Evolutionary conservation across 2,329 filamentous ascomycete species (phyloP).

Genomic region (Fusarium cicatricum): DNA sequence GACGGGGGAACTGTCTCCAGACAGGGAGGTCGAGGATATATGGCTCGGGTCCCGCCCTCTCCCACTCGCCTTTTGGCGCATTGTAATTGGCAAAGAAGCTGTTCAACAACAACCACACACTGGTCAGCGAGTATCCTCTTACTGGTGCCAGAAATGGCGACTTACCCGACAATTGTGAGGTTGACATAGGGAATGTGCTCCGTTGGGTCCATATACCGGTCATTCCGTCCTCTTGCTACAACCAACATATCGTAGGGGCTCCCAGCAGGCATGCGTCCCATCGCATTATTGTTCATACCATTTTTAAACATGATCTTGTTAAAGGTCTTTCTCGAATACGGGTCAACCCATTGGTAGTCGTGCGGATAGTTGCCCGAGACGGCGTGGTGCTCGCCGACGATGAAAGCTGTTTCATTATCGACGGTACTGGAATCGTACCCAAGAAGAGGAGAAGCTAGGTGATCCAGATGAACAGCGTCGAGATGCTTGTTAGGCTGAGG

Average conservation of each 20-base stretch:
- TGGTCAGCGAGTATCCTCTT: too few relatives aligned
- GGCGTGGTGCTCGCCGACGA: constrained; percentile 15
- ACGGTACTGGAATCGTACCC: not conserved
- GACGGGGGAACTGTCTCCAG: constrained; percentile 22
- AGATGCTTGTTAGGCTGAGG: not conserved
- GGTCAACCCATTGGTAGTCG: constrained; percentile 17
- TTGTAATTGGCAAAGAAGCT: constrained; percentile 18
- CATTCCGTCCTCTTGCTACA: constrained; percentile 7
- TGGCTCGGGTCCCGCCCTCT: constrained; percentile 13
- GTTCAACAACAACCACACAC: too few relatives aligned
- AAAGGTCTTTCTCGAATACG: constrained; percentile 7
- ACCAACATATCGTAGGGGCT: constrained; percentile 19
- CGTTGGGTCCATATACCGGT: constrained; percentile 4
- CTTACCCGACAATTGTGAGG: constrained; percentile 17
- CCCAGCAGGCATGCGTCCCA: constrained; percentile 19
- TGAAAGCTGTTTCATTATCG: not conserved
- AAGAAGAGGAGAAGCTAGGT: not conserved
- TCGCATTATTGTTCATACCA: constrained; percentile 20
- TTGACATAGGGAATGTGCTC: constrained; percentile 11
- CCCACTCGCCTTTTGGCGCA: constrained; percentile 1
- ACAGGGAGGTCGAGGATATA: constrained; percentile 19
- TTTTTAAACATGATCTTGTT: constrained; percentile 2
- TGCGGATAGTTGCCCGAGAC: constrained; percentile 6
- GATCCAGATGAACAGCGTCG: not conserved
- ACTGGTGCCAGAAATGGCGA: not conserved